Evolutionary conservation across 1,284 basidiomycete species (phyloP).

Genomic region (Fomitopsis pinicola): DNA sequence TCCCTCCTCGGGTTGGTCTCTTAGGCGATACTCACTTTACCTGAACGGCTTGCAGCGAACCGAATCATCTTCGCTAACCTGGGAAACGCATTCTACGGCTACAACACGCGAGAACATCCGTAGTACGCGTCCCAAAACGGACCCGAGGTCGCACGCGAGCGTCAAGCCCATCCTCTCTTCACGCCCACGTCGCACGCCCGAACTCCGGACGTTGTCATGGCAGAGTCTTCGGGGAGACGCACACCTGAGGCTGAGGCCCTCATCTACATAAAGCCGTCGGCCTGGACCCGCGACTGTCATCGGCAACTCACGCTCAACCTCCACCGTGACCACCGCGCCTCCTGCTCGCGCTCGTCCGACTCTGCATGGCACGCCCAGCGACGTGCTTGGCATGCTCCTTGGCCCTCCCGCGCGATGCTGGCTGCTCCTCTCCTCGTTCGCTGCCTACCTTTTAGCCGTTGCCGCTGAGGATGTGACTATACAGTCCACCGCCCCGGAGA

Average conservation of each 20-base stretch:
- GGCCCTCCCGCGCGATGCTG: slow-evolving; percentile 5
- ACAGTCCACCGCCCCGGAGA: slow-evolving; percentile 24
- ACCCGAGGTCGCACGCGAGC: neutral
- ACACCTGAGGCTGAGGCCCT: neutral
- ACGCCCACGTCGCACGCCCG: neutral
- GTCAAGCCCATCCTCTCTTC: neutral
- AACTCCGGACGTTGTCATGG: neutral
- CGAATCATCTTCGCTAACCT: no score
- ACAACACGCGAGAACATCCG: no score
- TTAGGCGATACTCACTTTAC: no score
- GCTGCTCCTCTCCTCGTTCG: slow-evolving; percentile 4
- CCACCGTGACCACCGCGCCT: neutral
- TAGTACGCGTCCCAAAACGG: no score
- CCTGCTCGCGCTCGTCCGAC: neutral
- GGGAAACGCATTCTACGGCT: no score
- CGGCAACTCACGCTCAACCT: neutral
- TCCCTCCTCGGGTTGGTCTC: no score
- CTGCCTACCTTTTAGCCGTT: neutral
- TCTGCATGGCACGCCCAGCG: neutral
- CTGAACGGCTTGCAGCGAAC: no score
- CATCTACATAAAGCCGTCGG: neutral
- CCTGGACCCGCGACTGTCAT: neutral
- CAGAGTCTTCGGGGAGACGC: neutral
- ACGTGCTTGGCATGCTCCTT: slow-evolving; percentile 5
- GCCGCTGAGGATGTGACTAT: slow-evolving; percentile 20